These are phyloP conservation scores for Arthrobotrys sphaeroides DNA, from an alignment of 2,329 filamentous ascomycete species.

Conservation along the genomic window DNA sequence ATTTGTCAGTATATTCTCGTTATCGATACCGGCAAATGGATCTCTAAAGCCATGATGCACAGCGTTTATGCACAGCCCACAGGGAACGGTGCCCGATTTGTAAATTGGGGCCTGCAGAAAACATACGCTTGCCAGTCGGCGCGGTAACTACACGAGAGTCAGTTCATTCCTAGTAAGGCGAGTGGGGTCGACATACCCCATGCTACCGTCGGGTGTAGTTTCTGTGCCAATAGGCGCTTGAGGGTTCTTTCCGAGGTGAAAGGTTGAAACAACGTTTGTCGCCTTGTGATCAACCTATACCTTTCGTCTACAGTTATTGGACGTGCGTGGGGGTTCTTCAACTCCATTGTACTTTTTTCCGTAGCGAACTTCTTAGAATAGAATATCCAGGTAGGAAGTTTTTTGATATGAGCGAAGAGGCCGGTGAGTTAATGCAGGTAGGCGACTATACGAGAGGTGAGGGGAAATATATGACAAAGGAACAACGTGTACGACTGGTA, in stretches of 20 bases:
- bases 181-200: conserved; percentile 25
- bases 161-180: not conserved
- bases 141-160: conserved; percentile 20
- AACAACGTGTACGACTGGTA: not conserved
- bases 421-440: not conserved
- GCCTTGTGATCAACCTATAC: conserved; percentile 30
- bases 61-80: not conserved
- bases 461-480: not conserved
- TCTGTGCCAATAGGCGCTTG: conserved; percentile 19
- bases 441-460: not conserved
- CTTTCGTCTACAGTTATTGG: conserved; percentile 12
- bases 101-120: not conserved
- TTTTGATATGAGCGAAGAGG: not conserved
- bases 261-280: conserved; percentile 26
- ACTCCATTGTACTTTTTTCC: not conserved
- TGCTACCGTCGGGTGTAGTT: conserved; percentile 25
- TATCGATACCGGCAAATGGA: not conserved
- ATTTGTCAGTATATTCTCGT: not conserved
- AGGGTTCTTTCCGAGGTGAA: conserved; percentile 23
- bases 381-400: not conserved
- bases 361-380: conserved; percentile 12
- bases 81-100: too few relatives aligned
- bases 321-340: not conserved
- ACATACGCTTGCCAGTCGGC: conserved; percentile 51
- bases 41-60: too few relatives aligned